Conservation (phyloP, 805 yeast genomes). For the Lipomyces lipofer region DNA sequence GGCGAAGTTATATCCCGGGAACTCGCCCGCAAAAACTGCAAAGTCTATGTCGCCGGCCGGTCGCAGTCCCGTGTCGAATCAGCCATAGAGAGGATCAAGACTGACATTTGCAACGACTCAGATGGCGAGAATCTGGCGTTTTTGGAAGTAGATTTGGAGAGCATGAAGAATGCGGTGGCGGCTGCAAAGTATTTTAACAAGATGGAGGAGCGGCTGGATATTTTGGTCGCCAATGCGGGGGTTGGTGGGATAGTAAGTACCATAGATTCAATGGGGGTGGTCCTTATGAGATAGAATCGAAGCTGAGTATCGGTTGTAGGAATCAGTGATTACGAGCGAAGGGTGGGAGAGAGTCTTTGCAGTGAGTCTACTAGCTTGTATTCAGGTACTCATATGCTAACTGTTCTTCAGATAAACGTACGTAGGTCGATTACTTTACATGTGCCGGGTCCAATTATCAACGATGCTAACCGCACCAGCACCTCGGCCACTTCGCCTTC, state of each 20-base stretch:
- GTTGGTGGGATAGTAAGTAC: slow-evolving; percentile 37
- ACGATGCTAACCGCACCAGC: slow-evolving; percentile 12
- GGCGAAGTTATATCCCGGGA: slow-evolving; percentile 27
- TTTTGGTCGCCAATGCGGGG: slow-evolving; percentile 73
- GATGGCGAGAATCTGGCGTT: slow-evolving; percentile 14
- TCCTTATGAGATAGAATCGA: too few species aligned
- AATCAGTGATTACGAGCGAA: slow-evolving; percentile 21
- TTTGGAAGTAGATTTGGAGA: slow-evolving; percentile 25
- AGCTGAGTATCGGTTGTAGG: slow-evolving; percentile 4
- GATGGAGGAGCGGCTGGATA: slow-evolving; percentile 52
- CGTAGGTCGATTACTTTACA: too few species aligned
- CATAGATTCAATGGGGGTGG: too few species aligned
- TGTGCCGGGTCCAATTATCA: too few species aligned
- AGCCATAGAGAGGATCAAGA: slow-evolving; percentile 24
- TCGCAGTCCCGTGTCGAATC: slow-evolving; percentile 16
- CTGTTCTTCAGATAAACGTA: too few species aligned
- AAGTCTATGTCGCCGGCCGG: slow-evolving; percentile 25
- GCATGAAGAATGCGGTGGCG: slow-evolving; percentile 19
- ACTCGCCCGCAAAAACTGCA: slow-evolving; percentile 27
- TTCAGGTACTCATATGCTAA: too few species aligned
- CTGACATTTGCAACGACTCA: slow-evolving; percentile 6
- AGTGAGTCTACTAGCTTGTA: neutral
- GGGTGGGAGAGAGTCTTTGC: slow-evolving; percentile 29
- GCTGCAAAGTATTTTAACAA: slow-evolving; percentile 42
- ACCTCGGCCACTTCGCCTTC: slow-evolving; percentile 31